These are phyloP conservation scores for Backusella circina DNA, from an alignment of 192 early-diverging fungal species.

Conservation along the genomic window DNA sequence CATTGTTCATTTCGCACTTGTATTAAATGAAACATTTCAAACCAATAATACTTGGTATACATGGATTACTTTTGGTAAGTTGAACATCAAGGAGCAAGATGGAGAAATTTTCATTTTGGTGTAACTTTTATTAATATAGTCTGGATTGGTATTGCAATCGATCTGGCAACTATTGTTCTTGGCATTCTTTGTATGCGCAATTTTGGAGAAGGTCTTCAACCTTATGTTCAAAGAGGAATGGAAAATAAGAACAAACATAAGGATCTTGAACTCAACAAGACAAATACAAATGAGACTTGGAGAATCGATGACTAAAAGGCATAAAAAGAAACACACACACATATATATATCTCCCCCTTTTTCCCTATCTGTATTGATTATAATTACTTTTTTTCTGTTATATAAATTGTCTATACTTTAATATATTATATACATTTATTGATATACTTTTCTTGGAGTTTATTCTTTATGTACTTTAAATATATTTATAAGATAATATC, in stretches of 20 bases:
- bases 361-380: background rate
- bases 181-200: constrained; percentile 29
- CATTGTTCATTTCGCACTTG: constrained; percentile 28
- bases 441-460: background rate
- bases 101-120: background rate
- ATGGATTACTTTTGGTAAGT: constrained; percentile 37
- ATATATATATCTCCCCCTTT: background rate
- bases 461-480: background rate
- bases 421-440: background rate
- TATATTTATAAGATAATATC: background rate
- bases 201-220: constrained; percentile 30
- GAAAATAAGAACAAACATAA: constrained; percentile 12
- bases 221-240: constrained; percentile 29
- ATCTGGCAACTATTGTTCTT: constrained; percentile 15
- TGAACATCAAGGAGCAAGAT: background rate
- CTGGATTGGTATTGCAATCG: constrained; percentile 18
- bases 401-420: background rate
- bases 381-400: background rate
- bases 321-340: background rate
- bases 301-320: constrained; percentile 23
- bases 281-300: constrained; percentile 22
- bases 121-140: constrained; percentile 5
- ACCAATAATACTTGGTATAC: constrained; percentile 32
- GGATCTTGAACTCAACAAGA: constrained; percentile 17
- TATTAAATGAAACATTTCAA: constrained; percentile 23